A percentile compares a stretch with the other conserved stretches of the same genome.
Conservation (phyloP, 352 stramenopile species). For the Pythium rhizo-oryzae region DNA sequence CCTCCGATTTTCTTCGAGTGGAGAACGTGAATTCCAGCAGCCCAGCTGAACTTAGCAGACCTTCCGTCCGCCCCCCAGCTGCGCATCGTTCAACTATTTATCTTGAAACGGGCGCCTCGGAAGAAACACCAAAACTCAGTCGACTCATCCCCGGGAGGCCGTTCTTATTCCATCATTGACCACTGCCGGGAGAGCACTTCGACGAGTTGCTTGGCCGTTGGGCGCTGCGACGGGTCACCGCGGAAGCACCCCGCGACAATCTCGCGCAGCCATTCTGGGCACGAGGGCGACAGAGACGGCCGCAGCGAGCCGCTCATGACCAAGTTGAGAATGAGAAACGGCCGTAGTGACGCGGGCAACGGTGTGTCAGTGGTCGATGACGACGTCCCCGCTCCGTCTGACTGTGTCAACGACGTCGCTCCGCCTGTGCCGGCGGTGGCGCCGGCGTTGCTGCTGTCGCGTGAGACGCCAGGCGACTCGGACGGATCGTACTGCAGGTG, state of each 20-base stretch:
- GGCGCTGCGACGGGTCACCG: background rate
- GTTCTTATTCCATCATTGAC: constrained; percentile 18
- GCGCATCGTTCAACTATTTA: no score
- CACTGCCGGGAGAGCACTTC: constrained; percentile 12
- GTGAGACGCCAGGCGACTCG: background rate
- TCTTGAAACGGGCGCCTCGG: no score
- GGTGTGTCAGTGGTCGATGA: background rate
- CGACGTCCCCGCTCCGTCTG: background rate
- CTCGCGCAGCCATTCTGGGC: constrained; percentile 22
- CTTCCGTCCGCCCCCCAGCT: no score
- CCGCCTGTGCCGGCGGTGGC: background rate
- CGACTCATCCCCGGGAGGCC: no score
- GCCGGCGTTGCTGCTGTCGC: background rate
- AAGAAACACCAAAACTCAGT: no score
- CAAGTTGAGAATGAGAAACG: constrained; percentile 25
- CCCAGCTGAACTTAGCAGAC: no score
- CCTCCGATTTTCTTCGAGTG: no score
- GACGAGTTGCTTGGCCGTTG: background rate
- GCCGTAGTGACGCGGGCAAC: constrained; percentile 3
- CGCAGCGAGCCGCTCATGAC: constrained; percentile 23
- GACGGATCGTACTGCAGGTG: constrained; percentile 2
- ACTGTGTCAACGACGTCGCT: background rate
- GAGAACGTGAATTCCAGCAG: no score
- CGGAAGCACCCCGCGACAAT: constrained; percentile 5
- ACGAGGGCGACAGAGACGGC: constrained; percentile 7